phyloP scores from a whole-genome alignment of 495 filamentous ascomycete genomes.

The Daldinia caldariorum region DNA sequence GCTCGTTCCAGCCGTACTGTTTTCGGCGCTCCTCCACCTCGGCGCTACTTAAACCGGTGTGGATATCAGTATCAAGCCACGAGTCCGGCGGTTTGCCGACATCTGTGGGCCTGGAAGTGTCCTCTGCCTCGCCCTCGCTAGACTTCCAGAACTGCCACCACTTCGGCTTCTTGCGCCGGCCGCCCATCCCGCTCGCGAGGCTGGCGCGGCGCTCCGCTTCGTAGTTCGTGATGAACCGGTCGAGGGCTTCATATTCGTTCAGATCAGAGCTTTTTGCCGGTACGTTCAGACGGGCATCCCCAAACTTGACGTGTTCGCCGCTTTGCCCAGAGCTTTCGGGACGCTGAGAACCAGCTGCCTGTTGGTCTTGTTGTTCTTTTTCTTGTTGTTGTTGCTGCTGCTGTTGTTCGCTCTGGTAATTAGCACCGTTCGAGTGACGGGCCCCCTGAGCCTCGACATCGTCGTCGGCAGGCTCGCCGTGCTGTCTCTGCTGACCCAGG shows the following conservation, averaged over 20 bases:
- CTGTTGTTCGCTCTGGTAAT: constrained; percentile 9
- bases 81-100: constrained; percentile 70
- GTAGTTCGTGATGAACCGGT: constrained; percentile 73
- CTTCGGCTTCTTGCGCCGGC: constrained; percentile 59
- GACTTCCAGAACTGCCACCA: constrained; percentile 68
- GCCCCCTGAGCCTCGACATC: constrained; percentile 38
- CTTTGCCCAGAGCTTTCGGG: background rate
- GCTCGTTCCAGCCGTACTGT: constrained; percentile 77
- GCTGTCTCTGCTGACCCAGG: constrained; percentile 30
- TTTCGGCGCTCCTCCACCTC: constrained; percentile 74
- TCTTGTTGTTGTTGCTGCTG: too few relatives aligned
- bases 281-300: constrained; percentile 33
- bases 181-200: constrained; percentile 61
- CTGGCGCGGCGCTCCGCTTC: constrained; percentile 67
- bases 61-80: constrained; percentile 78
- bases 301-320: constrained; percentile 42
- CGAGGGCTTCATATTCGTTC: constrained; percentile 59
- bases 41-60: constrained; percentile 63
- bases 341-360: background rate
- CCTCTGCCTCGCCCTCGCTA: constrained; percentile 48
- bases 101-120: constrained; percentile 33
- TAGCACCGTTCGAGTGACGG: constrained; percentile 34
- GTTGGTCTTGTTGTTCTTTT: background rate
- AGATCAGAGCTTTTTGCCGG: constrained; percentile 43
- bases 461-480: constrained; percentile 19